Percentiles rank a stretch among this genome's conserved stretches.
Conservation (phyloP, 2,329 filamentous ascomycete genomes). For the Colletotrichum magnum region DNA sequence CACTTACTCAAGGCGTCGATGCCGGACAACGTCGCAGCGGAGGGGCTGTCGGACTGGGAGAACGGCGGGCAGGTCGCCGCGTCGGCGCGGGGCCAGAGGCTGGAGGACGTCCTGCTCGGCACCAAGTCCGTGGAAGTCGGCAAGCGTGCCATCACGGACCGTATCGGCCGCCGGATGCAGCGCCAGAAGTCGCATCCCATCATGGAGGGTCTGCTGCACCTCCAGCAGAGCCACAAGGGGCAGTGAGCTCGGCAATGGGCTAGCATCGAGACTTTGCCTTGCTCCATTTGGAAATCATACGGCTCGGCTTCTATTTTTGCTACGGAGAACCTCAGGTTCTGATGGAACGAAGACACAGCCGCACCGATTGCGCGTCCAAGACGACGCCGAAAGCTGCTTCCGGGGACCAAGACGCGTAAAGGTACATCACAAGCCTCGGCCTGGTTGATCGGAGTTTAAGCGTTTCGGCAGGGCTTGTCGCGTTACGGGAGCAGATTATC, state of each 20-base stretch:
- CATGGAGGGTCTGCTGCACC: slow-evolving; percentile 37
- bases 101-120: slow-evolving; percentile 44
- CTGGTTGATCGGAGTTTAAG: slow-evolving; percentile 3
- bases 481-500: slow-evolving; percentile 20
- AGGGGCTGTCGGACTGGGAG: slow-evolving; percentile 62
- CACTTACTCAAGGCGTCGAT: slow-evolving; percentile 55
- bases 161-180: slow-evolving; percentile 14
- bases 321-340: too few relatives aligned
- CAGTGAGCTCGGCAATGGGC: not conserved
- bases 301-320: not conserved
- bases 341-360: not conserved
- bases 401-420: not conserved
- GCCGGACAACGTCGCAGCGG: slow-evolving; percentile 53
- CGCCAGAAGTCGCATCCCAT: slow-evolving; percentile 23
- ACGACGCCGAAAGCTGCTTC: not conserved
- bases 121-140: slow-evolving; percentile 30
- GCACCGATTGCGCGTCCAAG: not conserved
- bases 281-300: not conserved
- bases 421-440: not conserved
- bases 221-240: slow-evolving; percentile 4
- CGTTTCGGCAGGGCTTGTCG: slow-evolving; percentile 11
- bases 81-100: slow-evolving; percentile 40
- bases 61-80: slow-evolving; percentile 45
- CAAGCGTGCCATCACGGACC: slow-evolving; percentile 34
- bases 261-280: not conserved